These are phyloP conservation scores for Clavispora santaluciae DNA, from an alignment of 805 yeast species.

Conservation along the genomic window DNA sequence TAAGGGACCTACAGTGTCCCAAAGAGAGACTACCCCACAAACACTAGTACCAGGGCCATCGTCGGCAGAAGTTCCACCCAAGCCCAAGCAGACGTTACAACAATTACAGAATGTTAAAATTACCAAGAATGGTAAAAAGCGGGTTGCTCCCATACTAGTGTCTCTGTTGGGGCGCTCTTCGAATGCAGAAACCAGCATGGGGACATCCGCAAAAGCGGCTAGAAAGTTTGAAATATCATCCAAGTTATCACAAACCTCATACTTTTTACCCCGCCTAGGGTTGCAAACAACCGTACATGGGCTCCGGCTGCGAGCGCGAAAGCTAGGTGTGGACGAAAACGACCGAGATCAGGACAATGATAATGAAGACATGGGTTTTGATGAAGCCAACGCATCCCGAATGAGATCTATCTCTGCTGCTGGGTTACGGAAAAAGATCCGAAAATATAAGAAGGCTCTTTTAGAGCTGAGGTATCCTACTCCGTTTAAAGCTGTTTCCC, in stretches of 20 bases:
- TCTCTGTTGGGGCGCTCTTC: constrained; percentile 32
- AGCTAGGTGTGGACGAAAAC: constrained; percentile 8
- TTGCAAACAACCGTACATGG: constrained; percentile 63
- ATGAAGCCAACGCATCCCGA: constrained; percentile 15
- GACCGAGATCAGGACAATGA: constrained; percentile 38
- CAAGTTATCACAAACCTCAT: constrained; percentile 41
- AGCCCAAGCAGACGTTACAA: constrained; percentile 8
- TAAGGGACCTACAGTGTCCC: background rate
- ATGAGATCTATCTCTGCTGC: constrained; percentile 22
- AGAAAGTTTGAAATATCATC: constrained; percentile 21
- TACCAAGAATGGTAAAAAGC: constrained; percentile 70
- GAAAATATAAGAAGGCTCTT: constrained; percentile 24
- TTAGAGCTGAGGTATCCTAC: constrained; percentile 33
- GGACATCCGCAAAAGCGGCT: constrained; percentile 12
- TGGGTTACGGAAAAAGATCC: constrained; percentile 30
- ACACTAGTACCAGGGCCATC: background rate
- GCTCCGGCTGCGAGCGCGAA: constrained; percentile 9
- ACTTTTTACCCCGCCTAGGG: constrained; percentile 58
- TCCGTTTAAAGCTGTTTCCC: constrained; percentile 31
- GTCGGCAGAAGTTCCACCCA: background rate
- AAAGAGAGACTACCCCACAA: background rate
- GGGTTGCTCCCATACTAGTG: constrained; percentile 67
- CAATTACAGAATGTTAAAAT: constrained; percentile 47
- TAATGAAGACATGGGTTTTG: constrained; percentile 45
- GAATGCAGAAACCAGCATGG: constrained; percentile 19